Evolutionary conservation across 2,329 filamentous ascomycete species (phyloP).

Genomic region (Ceratocystis ficicola): DNA sequence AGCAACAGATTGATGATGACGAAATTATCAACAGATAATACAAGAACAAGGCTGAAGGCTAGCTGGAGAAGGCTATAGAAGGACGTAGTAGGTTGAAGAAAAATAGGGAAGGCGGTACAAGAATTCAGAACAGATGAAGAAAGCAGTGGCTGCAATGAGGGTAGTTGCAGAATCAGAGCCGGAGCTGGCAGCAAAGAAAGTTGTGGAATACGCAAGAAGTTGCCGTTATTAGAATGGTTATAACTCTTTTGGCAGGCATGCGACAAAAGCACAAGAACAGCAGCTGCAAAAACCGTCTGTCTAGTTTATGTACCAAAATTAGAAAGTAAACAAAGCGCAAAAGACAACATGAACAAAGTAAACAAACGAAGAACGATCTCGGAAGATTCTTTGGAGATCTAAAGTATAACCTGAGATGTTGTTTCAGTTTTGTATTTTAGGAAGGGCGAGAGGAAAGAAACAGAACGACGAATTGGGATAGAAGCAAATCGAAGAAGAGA

Average conservation of each 20-base stretch:
- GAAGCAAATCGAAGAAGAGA: neutral
- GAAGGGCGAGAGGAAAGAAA: neutral
- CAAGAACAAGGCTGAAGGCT: neutral
- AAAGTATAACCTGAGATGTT: neutral
- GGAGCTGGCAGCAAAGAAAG: neutral
- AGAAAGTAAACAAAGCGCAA: neutral
- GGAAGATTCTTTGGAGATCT: neutral
- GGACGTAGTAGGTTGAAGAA: neutral
- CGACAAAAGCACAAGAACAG: neutral
- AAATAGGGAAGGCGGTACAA: neutral
- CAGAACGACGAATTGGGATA: neutral
- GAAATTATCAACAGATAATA: neutral
- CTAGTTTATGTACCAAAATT: neutral
- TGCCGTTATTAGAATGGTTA: neutral
- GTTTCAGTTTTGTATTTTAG: neutral
- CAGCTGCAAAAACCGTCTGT: neutral
- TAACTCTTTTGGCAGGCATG: neutral
- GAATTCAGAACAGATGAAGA: neutral
- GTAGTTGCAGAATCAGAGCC: slow-evolving; percentile 3
- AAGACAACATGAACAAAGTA: neutral
- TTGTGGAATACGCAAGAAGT: neutral
- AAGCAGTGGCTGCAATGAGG: neutral
- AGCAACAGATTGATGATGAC: neutral
- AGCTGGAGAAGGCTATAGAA: neutral
- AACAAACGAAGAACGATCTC: neutral